Evolutionary conservation across 2,329 filamentous ascomycete species (phyloP).

Genomic region (Thelonectria olida): DNA sequence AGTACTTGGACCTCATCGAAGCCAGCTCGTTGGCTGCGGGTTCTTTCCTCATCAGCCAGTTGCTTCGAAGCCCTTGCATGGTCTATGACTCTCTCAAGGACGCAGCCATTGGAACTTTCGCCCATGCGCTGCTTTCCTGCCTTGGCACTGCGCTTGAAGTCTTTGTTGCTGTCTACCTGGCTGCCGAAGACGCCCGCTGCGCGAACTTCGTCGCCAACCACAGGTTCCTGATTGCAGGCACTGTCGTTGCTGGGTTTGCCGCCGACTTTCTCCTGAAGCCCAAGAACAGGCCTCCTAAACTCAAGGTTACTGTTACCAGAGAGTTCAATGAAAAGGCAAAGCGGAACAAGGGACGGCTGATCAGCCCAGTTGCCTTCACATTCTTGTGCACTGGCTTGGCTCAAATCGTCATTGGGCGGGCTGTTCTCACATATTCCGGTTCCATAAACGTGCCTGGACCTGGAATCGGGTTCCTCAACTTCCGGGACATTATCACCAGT

Average conservation of each 20-base stretch:
- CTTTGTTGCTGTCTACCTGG: neutral
- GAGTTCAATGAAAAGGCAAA: neutral
- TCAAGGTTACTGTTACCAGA: neutral
- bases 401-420: constrained; percentile 23
- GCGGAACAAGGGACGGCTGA: neutral
- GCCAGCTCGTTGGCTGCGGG: constrained; percentile 26
- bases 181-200: neutral
- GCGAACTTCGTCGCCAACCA: neutral
- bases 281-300: neutral
- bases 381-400: constrained; percentile 14
- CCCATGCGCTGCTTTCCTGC: constrained; percentile 12
- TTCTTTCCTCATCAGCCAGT: constrained; percentile 25
- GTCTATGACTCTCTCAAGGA: constrained; percentile 9
- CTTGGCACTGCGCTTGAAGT: constrained; percentile 7
- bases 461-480: constrained; percentile 33
- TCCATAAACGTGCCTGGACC: neutral
- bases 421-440: constrained; percentile 22
- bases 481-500: constrained; percentile 24
- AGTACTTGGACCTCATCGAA: constrained; percentile 16
- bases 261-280: constrained; percentile 1
- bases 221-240: constrained; percentile 14
- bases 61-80: constrained; percentile 8
- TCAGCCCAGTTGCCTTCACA: constrained; percentile 12
- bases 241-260: constrained; percentile 9
- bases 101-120: neutral